Evolutionary conservation across 345 rosid species (phyloP).

Genomic region (Populus euphratica): DNA sequence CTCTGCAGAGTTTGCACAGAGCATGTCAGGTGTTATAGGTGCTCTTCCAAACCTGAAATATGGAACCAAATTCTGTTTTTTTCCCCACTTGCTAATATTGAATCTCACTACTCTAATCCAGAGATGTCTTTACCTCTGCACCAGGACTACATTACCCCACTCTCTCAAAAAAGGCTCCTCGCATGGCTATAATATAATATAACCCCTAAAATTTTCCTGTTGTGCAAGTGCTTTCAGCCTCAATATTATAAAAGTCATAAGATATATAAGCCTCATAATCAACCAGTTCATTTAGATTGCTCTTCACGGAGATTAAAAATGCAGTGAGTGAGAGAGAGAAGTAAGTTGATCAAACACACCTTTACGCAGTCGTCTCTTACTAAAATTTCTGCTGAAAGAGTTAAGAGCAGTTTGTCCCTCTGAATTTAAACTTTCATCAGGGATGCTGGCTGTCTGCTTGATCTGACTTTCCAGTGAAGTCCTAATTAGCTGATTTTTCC

Average conservation of each 20-base stretch:
- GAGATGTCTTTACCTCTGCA: background rate
- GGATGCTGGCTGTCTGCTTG: conserved; percentile 25
- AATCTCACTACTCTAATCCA: background rate
- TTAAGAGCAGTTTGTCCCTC: conserved; percentile 36
- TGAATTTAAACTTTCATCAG: conserved; percentile 35
- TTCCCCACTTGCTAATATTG: background rate
- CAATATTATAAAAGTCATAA: too few species aligned
- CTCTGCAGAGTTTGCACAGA: background rate
- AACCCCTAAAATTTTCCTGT: background rate
- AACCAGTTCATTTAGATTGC: background rate
- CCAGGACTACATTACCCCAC: background rate
- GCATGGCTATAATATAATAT: background rate
- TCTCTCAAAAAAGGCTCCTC: background rate
- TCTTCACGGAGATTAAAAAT: background rate
- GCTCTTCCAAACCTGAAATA: background rate
- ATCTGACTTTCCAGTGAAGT: conserved; percentile 43
- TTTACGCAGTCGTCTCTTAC: conserved; percentile 42
- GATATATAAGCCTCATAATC: background rate
- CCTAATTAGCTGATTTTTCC: conserved; percentile 79
- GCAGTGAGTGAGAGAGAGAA: background rate
- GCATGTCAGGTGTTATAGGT: background rate
- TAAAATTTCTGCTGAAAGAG: conserved; percentile 37
- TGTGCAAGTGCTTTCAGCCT: background rate
- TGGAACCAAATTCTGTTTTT: too few species aligned
- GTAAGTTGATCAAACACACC: conserved; percentile 32